These are phyloP conservation scores for Pseudozyma hubeiensis DNA, from an alignment of 1,284 basidiomycete genomes.

Conservation along the genomic window DNA sequence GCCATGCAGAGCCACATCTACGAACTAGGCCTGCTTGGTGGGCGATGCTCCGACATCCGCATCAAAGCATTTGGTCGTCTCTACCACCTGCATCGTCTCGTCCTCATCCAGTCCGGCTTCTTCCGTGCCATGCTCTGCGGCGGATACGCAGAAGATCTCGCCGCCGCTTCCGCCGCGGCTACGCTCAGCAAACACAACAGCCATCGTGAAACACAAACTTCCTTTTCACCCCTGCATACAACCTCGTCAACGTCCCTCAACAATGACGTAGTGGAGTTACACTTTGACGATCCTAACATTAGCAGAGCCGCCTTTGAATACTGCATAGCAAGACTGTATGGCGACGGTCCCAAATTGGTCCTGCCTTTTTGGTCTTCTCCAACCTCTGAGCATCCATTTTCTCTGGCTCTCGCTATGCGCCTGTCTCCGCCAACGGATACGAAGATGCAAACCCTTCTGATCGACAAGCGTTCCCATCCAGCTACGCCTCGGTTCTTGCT, in stretches of 20 bases:
- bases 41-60: constrained; percentile 56
- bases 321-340: constrained; percentile 61
- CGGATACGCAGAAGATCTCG: constrained; percentile 55
- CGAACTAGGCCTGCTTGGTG: constrained; percentile 46
- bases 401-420: constrained; percentile 73
- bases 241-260: constrained; percentile 4
- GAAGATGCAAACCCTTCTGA: constrained; percentile 55
- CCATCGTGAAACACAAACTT: constrained; percentile 8
- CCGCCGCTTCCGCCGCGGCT: constrained; percentile 39
- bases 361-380: constrained; percentile 59
- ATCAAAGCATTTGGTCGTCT: constrained; percentile 55
- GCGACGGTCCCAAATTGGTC: constrained; percentile 54
- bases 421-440: constrained; percentile 74
- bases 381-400: constrained; percentile 66
- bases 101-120: constrained; percentile 63
- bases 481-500: constrained; percentile 84
- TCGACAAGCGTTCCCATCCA: constrained; percentile 72
- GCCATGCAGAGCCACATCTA: constrained; percentile 50
- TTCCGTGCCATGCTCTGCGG: constrained; percentile 61
- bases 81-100: constrained; percentile 59
- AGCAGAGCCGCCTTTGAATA: constrained; percentile 62
- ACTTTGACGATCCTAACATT: constrained; percentile 64
- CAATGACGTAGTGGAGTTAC: constrained; percentile 41
- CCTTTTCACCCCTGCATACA: background rate
- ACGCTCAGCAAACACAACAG: constrained; percentile 37